These are phyloP conservation scores for Phytophthora idaei DNA, from an alignment of 352 stramenopile species.

Conservation along the genomic window DNA sequence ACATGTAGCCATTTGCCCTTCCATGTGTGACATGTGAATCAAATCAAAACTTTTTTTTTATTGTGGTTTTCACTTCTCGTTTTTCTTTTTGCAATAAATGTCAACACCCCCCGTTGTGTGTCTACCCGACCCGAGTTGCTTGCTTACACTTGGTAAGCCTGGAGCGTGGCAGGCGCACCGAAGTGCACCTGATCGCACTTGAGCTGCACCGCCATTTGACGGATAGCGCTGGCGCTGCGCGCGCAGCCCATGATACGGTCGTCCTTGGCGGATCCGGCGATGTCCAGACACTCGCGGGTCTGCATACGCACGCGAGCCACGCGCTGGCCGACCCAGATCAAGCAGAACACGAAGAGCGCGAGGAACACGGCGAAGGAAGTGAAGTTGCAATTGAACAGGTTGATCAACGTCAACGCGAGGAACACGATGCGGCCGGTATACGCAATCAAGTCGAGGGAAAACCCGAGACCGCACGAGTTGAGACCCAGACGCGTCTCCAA, in stretches of 20 bases:
- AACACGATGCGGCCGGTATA: constrained; percentile 33
- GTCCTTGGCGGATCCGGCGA: constrained; percentile 36
- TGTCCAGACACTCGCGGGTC: constrained; percentile 42
- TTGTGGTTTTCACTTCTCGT: background rate
- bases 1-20: background rate
- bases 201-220: constrained; percentile 46
- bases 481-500: constrained; percentile 42
- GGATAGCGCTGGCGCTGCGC: constrained; percentile 39
- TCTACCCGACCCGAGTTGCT: background rate
- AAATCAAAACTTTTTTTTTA: constrained; percentile 2
- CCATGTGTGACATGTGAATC: too few species aligned
- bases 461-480: constrained; percentile 23
- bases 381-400: constrained; percentile 23
- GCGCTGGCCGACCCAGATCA: constrained; percentile 29
- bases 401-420: constrained; percentile 25
- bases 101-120: background rate
- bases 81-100: constrained; percentile 12
- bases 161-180: constrained; percentile 38
- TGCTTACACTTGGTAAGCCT: constrained; percentile 46
- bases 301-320: constrained; percentile 36
- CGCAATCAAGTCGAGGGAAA: constrained; percentile 25
- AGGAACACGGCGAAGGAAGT: constrained; percentile 23
- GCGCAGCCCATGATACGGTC: constrained; percentile 31
- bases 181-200: constrained; percentile 48
- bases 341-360: constrained; percentile 21